Base-by-base conservation (phyloP, 2,329 filamentous ascomycete genomes). In the Stagonosporopsis vannaccii region DNA sequence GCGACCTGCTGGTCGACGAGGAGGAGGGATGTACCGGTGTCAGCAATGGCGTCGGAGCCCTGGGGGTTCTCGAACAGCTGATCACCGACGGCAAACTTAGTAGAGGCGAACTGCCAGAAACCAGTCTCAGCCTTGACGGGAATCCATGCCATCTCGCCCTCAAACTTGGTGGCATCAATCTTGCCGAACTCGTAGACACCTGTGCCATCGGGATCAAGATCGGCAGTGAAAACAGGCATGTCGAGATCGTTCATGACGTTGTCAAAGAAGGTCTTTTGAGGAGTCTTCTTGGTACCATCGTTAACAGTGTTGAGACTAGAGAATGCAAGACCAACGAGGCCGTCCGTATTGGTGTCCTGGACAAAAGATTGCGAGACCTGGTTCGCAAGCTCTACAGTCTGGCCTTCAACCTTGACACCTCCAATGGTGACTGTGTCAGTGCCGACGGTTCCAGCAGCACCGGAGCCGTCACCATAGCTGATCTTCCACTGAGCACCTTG, bases 131-230 rank as follows among this genome's bases (percentile, higher is more conserved):
- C 81, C 69, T 90, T 84, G 59, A 91, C 81, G 9, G 82, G 78
- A 19, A 87, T 80, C 71, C 87, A 91, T 20, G 81, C 75, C 66
- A 93, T 82, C 4, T 81, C 66, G 30, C 89, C 90, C 2, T 73
- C 79, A 73, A 89, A 90, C 65, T 90, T 86, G 52, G 77, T 77
- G 1, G 67, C 70, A 71, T 93, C 88, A 66, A 93, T 87, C 64
- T 75, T 82, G 58, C 90, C 90, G 67, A 93, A 93, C 69, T 91
- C 87, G 77, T 91, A 93, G 26, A 84, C 82, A 41, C 90, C 90
- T 2, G 80, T 78, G 15, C 80, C 79, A 56, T 82, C 80, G 61
- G 84, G 81, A 68, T 85, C 84, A 40, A 94, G 80, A 58, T 89
- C 83, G 22, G 87, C 89, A 0, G 89, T 90, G 76, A 93, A 90